These are phyloP conservation scores for Dendrostoma leiphaemia DNA, from an alignment of 2,329 filamentous ascomycete genomes.

Conservation along the genomic window DNA sequence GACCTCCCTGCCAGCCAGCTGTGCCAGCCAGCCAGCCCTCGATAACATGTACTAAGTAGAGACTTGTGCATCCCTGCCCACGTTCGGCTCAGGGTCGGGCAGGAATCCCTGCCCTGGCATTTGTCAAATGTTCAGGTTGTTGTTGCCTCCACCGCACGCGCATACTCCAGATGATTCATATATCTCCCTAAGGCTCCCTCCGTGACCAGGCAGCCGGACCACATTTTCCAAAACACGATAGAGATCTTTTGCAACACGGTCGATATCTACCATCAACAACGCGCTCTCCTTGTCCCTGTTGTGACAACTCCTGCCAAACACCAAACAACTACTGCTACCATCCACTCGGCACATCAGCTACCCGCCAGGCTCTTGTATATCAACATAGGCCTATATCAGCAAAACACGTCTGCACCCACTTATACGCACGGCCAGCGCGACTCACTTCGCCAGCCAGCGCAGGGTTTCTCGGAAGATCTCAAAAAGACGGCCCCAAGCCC, in stretches of 20 bases:
- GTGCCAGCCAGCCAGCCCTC: no score
- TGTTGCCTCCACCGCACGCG: conserved; percentile 10
- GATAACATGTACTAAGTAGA: no score
- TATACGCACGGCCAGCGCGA: conserved; percentile 8
- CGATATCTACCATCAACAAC: neutral
- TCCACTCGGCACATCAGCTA: neutral
- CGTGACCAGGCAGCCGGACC: conserved; percentile 2
- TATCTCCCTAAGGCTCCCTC: conserved; percentile 18
- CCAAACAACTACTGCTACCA: neutral
- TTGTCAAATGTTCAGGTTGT: conserved; percentile 6
- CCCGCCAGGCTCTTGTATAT: neutral
- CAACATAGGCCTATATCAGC: neutral
- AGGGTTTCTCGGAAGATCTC: neutral
- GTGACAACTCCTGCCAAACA: neutral
- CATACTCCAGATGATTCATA: conserved; percentile 17
- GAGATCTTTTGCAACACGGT: neutral
- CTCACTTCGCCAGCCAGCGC: neutral
- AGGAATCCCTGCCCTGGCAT: conserved; percentile 9
- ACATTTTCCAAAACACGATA: conserved; percentile 1
- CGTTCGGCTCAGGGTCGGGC: neutral
- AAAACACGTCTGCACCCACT: conserved; percentile 9
- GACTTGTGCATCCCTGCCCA: conserved; percentile 4
- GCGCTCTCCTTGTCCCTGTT: neutral
- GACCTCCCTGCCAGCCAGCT: neutral
- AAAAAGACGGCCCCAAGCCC: neutral